Conservation (phyloP, 257 asterid species). For the Coffea canephora region DNA sequence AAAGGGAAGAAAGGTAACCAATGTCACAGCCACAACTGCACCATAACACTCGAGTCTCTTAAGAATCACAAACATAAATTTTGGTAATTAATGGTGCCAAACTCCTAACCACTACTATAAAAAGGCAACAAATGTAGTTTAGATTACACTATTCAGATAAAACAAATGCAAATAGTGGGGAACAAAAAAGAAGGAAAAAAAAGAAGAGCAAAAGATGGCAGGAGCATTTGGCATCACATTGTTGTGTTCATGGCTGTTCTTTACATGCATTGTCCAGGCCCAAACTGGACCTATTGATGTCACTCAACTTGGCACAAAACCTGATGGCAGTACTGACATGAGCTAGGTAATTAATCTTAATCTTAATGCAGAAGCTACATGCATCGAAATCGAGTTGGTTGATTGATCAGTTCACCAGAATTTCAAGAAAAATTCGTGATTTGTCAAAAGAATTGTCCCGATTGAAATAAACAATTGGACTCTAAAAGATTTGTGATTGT, state of each 20-base stretch:
- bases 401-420: too few relatives aligned
- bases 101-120: not conserved
- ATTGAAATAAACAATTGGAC: too few relatives aligned
- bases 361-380: not conserved
- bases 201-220: not conserved
- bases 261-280: not conserved
- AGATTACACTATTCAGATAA: not conserved
- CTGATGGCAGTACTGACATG: slow-evolving; percentile 18
- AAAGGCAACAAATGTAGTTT: not conserved
- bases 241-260: slow-evolving; percentile 4
- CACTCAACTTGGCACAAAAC: slow-evolving; percentile 12
- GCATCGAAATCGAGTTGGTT: not conserved
- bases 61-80: not conserved
- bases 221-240: not conserved
- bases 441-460: too few relatives aligned
- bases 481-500: not conserved
- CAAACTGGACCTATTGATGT: slow-evolving; percentile 11
- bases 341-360: slow-evolving; percentile 13
- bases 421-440: too few relatives aligned
- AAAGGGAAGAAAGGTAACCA: too few relatives aligned
- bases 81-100: not conserved
- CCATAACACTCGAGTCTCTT: not conserved
- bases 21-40: not conserved
- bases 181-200: too few relatives aligned
- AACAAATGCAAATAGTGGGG: not conserved